These are phyloP conservation scores for Amanita polypyramis DNA, from an alignment of 768 basidiomycete genomes.

Conservation along the genomic window DNA sequence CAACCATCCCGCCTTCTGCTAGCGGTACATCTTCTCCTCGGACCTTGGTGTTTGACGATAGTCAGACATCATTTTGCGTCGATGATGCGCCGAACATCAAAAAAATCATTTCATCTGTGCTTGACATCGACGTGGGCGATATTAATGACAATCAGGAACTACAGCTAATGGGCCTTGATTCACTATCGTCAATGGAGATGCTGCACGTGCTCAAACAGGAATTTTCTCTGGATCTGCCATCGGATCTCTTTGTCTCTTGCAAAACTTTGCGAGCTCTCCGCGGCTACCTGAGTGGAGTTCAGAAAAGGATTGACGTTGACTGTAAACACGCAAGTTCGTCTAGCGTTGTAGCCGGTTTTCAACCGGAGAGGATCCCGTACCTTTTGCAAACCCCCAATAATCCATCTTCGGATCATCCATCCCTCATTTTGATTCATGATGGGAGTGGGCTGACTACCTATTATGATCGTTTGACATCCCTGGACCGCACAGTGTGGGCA, in stretches of 20 bases:
- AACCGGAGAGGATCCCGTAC: constrained; percentile 20
- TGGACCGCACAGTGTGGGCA: constrained; percentile 49
- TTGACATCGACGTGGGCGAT: constrained; percentile 3
- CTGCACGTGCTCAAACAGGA: constrained; percentile 1
- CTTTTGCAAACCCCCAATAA: constrained; percentile 25
- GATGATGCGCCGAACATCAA: not conserved
- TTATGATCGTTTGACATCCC: constrained; percentile 31
- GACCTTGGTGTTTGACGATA: constrained; percentile 2
- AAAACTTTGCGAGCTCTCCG: constrained; percentile 1
- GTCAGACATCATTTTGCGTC: not conserved
- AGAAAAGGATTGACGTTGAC: not conserved
- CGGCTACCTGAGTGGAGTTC: not conserved
- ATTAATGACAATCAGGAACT: constrained; percentile 6
- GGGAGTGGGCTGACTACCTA: constrained; percentile 55
- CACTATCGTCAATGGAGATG: constrained; percentile 7
- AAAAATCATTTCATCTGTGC: constrained; percentile 4
- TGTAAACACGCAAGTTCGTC: not conserved
- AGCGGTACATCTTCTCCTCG: constrained; percentile 15
- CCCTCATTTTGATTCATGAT: constrained; percentile 62
- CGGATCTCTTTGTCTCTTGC: constrained; percentile 1
- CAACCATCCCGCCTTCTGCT: constrained; percentile 9
- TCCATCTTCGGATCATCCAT: constrained; percentile 17
- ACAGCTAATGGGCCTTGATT: constrained; percentile 7
- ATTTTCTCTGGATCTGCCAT: not conserved
- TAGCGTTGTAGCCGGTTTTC: constrained; percentile 6